Percentiles rank a stretch among this genome's conserved stretches.
These are phyloP conservation scores for Thelonectria rubi DNA, from an alignment of 2,329 filamentous ascomycete species.

Conservation along the genomic window DNA sequence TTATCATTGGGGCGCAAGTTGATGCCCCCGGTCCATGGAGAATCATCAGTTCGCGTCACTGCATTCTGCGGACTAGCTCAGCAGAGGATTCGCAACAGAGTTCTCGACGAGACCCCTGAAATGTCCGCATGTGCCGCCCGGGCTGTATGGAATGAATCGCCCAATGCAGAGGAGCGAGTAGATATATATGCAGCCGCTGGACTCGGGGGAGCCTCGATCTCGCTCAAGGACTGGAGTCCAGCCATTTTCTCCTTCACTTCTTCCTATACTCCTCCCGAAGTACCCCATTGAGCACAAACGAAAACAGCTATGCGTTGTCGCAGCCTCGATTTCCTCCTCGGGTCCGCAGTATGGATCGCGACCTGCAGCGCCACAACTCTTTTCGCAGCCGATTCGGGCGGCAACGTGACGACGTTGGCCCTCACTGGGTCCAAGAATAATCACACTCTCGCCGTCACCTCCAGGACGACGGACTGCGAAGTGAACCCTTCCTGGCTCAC, in stretches of 20 bases:
- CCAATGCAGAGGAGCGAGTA: not conserved
- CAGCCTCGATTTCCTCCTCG: slow-evolving; percentile 3
- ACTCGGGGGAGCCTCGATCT: not conserved
- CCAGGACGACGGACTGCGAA: slow-evolving; percentile 27
- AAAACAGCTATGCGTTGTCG: slow-evolving; percentile 10
- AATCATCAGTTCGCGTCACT: not conserved
- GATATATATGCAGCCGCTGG: not conserved
- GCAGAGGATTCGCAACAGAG: not conserved
- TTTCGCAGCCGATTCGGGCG: slow-evolving; percentile 36
- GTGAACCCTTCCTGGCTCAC: slow-evolving; percentile 34
- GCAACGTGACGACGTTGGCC: slow-evolving; percentile 33
- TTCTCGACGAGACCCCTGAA: not conserved
- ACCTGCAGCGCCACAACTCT: slow-evolving; percentile 29
- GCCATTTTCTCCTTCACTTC: too few relatives aligned
- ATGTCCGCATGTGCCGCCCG: not conserved
- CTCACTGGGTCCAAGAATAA: slow-evolving; percentile 14
- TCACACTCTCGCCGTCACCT: slow-evolving; percentile 18
- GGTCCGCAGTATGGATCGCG: slow-evolving; percentile 17
- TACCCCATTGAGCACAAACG: too few relatives aligned
- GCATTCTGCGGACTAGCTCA: not conserved
- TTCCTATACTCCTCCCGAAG: too few relatives aligned
- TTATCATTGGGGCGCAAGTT: not conserved
- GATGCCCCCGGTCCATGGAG: not conserved
- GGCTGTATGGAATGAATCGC: not conserved
- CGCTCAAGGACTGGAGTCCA: too few relatives aligned